Evolutionary conservation across 257 asterid species (phyloP).

Genomic region (Paraleonurus japonicus): DNA sequence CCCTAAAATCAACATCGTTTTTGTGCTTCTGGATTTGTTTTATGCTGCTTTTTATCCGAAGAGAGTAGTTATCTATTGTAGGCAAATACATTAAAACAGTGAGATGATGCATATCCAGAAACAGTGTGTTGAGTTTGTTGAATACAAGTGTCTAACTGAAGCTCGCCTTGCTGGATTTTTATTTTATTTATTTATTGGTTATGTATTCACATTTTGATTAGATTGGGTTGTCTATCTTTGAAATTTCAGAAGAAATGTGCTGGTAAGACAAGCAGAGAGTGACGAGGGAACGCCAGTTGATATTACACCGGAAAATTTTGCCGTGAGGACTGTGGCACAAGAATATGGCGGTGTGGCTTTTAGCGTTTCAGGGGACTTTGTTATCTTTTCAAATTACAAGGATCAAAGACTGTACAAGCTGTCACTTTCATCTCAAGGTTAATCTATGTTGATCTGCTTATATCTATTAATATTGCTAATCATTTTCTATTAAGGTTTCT

Average conservation of each 20-base stretch:
- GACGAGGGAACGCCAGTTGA: slow-evolving; percentile 56
- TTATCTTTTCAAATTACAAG: slow-evolving; percentile 82
- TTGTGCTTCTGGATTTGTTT: background rate
- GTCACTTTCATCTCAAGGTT: slow-evolving; percentile 63
- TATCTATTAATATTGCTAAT: background rate
- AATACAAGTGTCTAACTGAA: background rate
- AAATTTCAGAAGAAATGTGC: slow-evolving; percentile 66
- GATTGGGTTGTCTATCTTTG: background rate
- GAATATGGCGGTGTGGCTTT: slow-evolving; percentile 97
- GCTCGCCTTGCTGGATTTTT: background rate
- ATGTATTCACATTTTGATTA: slow-evolving; percentile 11
- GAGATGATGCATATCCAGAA: background rate
- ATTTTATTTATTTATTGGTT: background rate
- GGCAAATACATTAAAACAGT: background rate
- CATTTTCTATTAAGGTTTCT: background rate
- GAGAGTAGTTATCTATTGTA: background rate
- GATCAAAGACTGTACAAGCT: slow-evolving; percentile 88
- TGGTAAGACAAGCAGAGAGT: slow-evolving; percentile 68
- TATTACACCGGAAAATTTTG: slow-evolving; percentile 72
- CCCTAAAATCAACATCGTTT: background rate
- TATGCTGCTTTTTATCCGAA: background rate
- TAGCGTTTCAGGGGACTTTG: slow-evolving; percentile 51
- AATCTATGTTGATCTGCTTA: background rate
- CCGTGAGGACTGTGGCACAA: slow-evolving; percentile 86
- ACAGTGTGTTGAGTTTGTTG: background rate